Evolutionary conservation across 257 asterid species (phyloP), one percentile per base, ranked within the genome.

Genomic region (Paulownia fortunei): DNA sequence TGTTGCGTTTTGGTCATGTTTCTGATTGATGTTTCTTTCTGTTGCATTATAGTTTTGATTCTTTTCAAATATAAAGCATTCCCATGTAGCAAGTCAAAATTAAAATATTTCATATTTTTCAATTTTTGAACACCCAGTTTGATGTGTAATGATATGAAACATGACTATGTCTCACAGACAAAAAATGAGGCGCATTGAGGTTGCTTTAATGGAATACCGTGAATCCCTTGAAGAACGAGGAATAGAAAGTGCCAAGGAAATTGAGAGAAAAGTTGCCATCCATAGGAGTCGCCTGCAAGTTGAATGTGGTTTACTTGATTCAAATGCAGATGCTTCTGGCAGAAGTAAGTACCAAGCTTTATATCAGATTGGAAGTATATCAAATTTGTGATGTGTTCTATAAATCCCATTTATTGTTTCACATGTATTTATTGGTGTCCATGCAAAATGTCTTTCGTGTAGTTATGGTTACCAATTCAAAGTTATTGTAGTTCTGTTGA

Each of bases 201-300:
- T n/a, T n/a, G n/a, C n/a, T n/a, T n/a, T n/a, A n/a, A n/a, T n/a
- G n/a, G n/a, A n/a, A n/a, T n/a, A n/a, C n/a, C n/a, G n/a, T 9
- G 98, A 94, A 88, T 89, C 94, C 81, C 96, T 94, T 80, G 98
- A 91, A 86, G 97, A 94, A 65, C 86, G 85, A 73, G 97, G 97
- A 63, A 71, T 86, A 64, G 89, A 79, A 73, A 79, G 69, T 77
- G 41, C 81, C 0, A 97, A 92, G 67, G 98, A 91, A 78, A 91
- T 94, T 39, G 97, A 92, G 88, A 88, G 81, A 76, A 92, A 90
- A 83, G 93, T 94, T 72, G 91, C 91, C 77, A 81, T 69, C 27
- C 97, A 84, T 78, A 84, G 92, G 76, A 87, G 84, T 79, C 88
- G 79, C 63, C 87, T 94, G 76, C 90, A 80, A 73, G 89, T 89